Conservation (phyloP, 1,284 basidiomycete species). For the Puccinia hordei region DNA sequence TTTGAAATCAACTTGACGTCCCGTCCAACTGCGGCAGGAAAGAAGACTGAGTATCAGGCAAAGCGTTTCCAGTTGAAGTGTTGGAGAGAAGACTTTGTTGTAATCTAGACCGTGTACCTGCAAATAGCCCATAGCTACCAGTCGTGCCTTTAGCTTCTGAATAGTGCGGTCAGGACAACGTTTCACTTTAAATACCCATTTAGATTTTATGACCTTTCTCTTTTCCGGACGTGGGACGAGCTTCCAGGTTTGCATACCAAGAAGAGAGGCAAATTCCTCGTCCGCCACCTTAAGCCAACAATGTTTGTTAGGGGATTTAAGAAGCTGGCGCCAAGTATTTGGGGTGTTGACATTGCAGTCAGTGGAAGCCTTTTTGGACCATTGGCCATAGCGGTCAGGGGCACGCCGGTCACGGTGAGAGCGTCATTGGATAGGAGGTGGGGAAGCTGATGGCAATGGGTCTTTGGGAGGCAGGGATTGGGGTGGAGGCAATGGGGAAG, state of each 20-base stretch:
- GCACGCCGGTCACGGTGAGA: neutral
- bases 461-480: neutral
- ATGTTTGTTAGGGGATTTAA: neutral
- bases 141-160: constrained; percentile 4
- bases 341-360: neutral
- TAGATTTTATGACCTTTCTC: neutral
- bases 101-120: constrained; percentile 7
- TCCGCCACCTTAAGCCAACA: neutral
- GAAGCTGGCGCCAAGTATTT: constrained; percentile 1
- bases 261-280: constrained; percentile 1
- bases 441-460: neutral
- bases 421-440: neutral
- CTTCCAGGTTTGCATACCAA: too few species aligned
- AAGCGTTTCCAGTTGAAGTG: constrained; percentile 4
- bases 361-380: too few species aligned
- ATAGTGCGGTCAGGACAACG: neutral
- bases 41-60: neutral
- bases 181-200: constrained; percentile 24
- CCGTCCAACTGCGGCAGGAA: neutral
- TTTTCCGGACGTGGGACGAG: neutral
- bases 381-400: neutral
- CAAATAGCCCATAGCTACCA: neutral
- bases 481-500: neutral
- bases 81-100: constrained; percentile 20
- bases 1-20: constrained; percentile 7